Evolutionary conservation across 2,329 filamentous ascomycete species (phyloP), one percentile per base, ranked within the genome.

Genomic region (Gaeumannomyces sp.): DNA sequence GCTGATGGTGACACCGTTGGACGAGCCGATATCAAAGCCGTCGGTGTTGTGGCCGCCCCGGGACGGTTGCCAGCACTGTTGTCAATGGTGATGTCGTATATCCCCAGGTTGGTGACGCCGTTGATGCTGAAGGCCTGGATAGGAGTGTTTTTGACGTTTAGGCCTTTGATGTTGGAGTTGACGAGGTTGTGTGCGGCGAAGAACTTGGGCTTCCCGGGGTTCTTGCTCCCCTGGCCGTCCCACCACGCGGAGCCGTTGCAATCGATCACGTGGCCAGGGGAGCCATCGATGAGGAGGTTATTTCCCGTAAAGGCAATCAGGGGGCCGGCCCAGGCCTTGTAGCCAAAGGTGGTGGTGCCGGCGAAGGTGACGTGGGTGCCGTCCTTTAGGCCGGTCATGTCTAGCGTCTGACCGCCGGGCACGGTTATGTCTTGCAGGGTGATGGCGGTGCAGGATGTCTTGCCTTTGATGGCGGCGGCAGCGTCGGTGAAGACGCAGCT

Each of bases 301-400:
- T 74, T 83, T 57, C 88, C 88, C 1, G 82, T 83, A 67, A 90
- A 78, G 33, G 81, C 80, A 69, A 91, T 80, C 19, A 91, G 78
- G 59, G 88, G 88, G 0, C 88, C 88, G 1, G 73, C 73, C 88
- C 87, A 90, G 70, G 88, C 83, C 67, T 84, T 78, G 76, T 89
- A 89, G 27, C 80, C 87, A 71, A 88, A 91, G 64, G 83, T 85
- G n/a, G 88, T 90, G 19, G 79, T 84, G 59, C 88, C 89, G 65
- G 84, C 74, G 74, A 90, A 90, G 69, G 83, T 84, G 67, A 89
- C 80, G 75, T 79, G 19, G 35, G 31, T 65, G 66, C 81, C 82
- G n/a, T 74, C 70, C 2, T 78, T 78, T 57, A 87, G 77, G 29
- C 76, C 75, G 19, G 83, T 84, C 66, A 88, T 71, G 70, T 88